Evolutionary conservation across 495 filamentous ascomycete species (phyloP), one percentile per base, ranked within the genome.

Genomic region (Xylaria venustula): DNA sequence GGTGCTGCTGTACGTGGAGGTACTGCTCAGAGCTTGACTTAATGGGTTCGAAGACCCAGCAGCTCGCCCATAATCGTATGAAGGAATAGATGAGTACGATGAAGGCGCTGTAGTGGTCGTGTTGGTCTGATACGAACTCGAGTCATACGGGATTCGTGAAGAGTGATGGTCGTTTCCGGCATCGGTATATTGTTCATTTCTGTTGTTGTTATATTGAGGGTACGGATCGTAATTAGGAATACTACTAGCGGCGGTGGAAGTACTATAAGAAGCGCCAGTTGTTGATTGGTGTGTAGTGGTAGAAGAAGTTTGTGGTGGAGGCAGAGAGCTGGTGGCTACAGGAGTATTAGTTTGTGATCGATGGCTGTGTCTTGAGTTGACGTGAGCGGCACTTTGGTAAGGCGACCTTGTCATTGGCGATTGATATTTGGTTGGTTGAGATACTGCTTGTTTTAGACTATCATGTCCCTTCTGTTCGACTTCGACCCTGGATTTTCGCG

Each of bases 341-440:
- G 69, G 69, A 7, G 67, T 71, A 30, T 53, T 63, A 3, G 60
- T 66, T 40, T 58, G 69, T 55, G 69, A 69, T 30, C 60, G 61
- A 28, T 67, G 62, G 9, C 57, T 42, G 58, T 69, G 69, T 37
- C 58, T 60, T 37, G 69, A 53, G 7, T 48, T 62, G 49, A 61
- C 15, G n/a, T 58, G 57, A 23, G 66, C 53, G 37, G 62, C 37
- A 17, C 49, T 41, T 46, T 65, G 66, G 48, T 69, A 69, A 25
- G 64, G 66, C n/a, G 69, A 69, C 14, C 62, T 60, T 17, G 37
- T 64, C 40, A 60, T 62, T 2, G 65, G 45, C 15, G 65, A 60
- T 32, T 58, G 65, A 26, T 64, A 68, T 25, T 46, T 59, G 12
- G 53, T 60, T 1, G 19, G 17, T 55, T 67, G 63, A 8, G 55